A percentile compares a stretch with the other conserved stretches of the same genome.
Conservation (phyloP, 2,329 filamentous ascomycete genomes). For the Berkeleyomyces rouxiae region DNA sequence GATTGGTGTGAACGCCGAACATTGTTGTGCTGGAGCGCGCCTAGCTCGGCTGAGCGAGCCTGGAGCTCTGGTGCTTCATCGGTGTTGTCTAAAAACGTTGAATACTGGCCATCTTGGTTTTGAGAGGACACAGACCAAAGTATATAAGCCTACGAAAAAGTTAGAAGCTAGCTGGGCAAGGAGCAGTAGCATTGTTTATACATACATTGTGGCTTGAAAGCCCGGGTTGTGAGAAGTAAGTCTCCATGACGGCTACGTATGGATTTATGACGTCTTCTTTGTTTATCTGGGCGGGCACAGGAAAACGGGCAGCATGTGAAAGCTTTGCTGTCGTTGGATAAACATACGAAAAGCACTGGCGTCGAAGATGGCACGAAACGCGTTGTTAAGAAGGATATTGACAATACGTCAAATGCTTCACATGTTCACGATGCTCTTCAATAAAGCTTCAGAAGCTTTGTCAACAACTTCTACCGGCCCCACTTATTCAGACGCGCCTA, state of each 20-base stretch:
- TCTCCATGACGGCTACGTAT: slow-evolving; percentile 24
- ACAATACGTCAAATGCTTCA: not conserved
- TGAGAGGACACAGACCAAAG: slow-evolving; percentile 57
- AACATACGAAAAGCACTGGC: no score
- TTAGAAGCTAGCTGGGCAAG: not conserved
- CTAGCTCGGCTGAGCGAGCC: slow-evolving; percentile 18
- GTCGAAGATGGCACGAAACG: no score
- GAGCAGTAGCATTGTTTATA: slow-evolving; percentile 3
- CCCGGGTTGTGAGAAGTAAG: slow-evolving; percentile 44
- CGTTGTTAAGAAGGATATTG: no score
- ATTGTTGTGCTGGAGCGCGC: slow-evolving; percentile 15
- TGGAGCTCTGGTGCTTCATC: slow-evolving; percentile 19
- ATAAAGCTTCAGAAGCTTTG: not conserved
- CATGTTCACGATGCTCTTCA: not conserved
- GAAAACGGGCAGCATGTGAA: not conserved
- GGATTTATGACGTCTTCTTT: slow-evolving; percentile 10
- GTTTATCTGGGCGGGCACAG: not conserved
- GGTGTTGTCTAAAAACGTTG: slow-evolving; percentile 22
- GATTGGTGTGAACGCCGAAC: slow-evolving; percentile 26
- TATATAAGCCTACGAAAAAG: slow-evolving; percentile 42
- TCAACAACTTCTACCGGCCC: not conserved
- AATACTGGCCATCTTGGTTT: slow-evolving; percentile 25
- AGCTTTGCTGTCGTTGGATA: not conserved
- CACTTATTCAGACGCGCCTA: not conserved
- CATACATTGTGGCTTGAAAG: slow-evolving; percentile 55